phyloP scores from a whole-genome alignment of 495 filamentous ascomycete genomes.

The Hypoxylon subgilvum region DNA sequence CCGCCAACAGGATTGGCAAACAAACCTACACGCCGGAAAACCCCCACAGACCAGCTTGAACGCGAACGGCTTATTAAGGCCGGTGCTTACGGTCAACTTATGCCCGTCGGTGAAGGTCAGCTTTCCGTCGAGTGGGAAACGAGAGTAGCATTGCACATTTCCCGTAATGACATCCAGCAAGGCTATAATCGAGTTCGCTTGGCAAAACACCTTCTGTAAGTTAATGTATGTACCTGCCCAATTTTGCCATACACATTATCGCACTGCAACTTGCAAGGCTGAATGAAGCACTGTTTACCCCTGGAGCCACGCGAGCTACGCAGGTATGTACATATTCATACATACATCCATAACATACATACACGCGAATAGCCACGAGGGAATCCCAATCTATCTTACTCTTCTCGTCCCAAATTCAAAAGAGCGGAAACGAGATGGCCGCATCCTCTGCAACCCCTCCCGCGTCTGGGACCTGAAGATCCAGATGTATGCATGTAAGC shows the following conservation, averaged over 20 bases:
- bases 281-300: slow-evolving; percentile 12
- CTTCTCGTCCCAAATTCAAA: not conserved
- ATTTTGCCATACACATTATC: not conserved
- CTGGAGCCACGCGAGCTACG: slow-evolving; percentile 27
- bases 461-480: slow-evolving; percentile 4
- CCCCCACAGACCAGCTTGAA: too few relatives aligned
- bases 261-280: slow-evolving; percentile 15
- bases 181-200: too few relatives aligned
- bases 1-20: not conserved
- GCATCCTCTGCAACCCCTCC: slow-evolving; percentile 24
- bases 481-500: not conserved
- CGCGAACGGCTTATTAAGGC: not conserved
- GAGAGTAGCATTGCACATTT: too few relatives aligned
- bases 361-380: slow-evolving; percentile 33
- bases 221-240: too few relatives aligned
- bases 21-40: not conserved
- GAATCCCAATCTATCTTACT: slow-evolving; percentile 17
- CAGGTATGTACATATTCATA: slow-evolving; percentile 29
- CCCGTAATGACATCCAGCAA: too few relatives aligned
- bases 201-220: too few relatives aligned
- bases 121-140: too few relatives aligned
- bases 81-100: slow-evolving; percentile 1
- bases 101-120: not conserved
- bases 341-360: too few relatives aligned
- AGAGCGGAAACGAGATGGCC: slow-evolving; percentile 24